phyloP scores from a whole-genome alignment of 805 yeast genomes.

The Babjeviella inositovora region DNA sequence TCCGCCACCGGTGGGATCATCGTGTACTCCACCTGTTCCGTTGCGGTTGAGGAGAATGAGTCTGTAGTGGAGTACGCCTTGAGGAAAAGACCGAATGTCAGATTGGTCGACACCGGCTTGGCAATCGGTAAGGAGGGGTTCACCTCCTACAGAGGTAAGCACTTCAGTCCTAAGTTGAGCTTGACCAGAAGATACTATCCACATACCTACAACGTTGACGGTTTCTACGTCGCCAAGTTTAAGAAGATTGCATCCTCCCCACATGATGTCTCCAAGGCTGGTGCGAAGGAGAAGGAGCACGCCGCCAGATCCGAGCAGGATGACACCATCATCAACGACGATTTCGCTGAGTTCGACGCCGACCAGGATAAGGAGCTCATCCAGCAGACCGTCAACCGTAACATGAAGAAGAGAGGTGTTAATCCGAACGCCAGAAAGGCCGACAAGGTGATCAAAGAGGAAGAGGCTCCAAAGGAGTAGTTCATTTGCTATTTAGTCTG shows the following conservation, averaged over 20 bases:
- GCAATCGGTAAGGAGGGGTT: slow-evolving; percentile 95
- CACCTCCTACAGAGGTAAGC: slow-evolving; percentile 85
- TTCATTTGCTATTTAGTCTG: no score
- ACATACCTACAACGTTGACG: slow-evolving; percentile 96
- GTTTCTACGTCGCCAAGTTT: slow-evolving; percentile 94
- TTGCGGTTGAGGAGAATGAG: slow-evolving; percentile 96
- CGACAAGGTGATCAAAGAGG: no score
- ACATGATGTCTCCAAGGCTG: slow-evolving; percentile 72
- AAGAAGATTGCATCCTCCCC: slow-evolving; percentile 80
- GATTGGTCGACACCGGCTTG: slow-evolving; percentile 81
- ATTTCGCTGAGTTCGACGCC: slow-evolving; percentile 71
- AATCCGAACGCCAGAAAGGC: slow-evolving; percentile 33
- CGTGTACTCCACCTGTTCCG: slow-evolving; percentile 96
- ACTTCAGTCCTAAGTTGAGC: slow-evolving; percentile 59
- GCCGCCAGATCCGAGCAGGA: slow-evolving; percentile 69
- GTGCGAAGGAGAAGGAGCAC: slow-evolving; percentile 74
- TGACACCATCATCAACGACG: slow-evolving; percentile 50
- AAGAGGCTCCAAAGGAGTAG: slow-evolving; percentile 1
- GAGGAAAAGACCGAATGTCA: slow-evolving; percentile 91
- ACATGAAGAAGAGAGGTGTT: slow-evolving; percentile 54
- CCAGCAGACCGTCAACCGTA: slow-evolving; percentile 48
- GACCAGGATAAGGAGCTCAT: slow-evolving; percentile 64
- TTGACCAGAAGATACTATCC: slow-evolving; percentile 95
- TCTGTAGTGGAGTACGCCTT: slow-evolving; percentile 97
- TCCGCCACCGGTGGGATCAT: slow-evolving; percentile 86